Evolutionary conservation across 2,329 filamentous ascomycete genomes (phyloP), one percentile per base, ranked within the genome.

Genomic region (Claviceps pazoutovae): DNA sequence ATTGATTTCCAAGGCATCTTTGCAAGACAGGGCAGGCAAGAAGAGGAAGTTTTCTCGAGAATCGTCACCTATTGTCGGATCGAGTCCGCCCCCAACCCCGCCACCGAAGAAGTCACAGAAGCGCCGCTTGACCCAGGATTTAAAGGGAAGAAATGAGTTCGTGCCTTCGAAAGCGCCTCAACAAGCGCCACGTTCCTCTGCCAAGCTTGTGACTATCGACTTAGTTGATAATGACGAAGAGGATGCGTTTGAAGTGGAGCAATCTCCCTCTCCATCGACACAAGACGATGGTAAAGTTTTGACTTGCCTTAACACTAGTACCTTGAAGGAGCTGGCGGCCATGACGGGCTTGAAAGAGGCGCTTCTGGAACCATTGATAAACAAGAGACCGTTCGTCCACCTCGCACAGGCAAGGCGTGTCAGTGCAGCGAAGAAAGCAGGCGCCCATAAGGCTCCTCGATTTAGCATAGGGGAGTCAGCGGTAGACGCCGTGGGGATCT

Each of bases 291-390:
- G 67, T 47, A 64, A 66, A 48, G 78, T 96, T 6, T 71, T 97
- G 30, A 76, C 82, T 7, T 94, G 89, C 61, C 82, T 98, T 66
- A 97, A 97, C 62, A 80, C 75, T 0, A 93, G 87, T 64, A 80
- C 81, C 5, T 71, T 80, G 9, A 78, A 83, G 38, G 87, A 91
- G 53, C 77, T 98, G 43, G 80, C 85, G 1, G 90, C 95, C 58
- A 83, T 96, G 55, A 88, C 88, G 0, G 83, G 82, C 36, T 81
- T 86, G 54, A 83, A 84, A 38, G 77, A 84, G 57, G 79, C 82
- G 5, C 75, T 83, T 46, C 82, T 90, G 1, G 74, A 83, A 44
- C 68, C 80, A 14, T 76, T 97, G 51, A 70, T 95, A 11, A 77
- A 79, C 1, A 76, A 86, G 55, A 82, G 88, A 9, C 91, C 91